Evolutionary conservation across 495 filamentous ascomycete genomes (phyloP).

Genomic region (Podospora didyma): DNA sequence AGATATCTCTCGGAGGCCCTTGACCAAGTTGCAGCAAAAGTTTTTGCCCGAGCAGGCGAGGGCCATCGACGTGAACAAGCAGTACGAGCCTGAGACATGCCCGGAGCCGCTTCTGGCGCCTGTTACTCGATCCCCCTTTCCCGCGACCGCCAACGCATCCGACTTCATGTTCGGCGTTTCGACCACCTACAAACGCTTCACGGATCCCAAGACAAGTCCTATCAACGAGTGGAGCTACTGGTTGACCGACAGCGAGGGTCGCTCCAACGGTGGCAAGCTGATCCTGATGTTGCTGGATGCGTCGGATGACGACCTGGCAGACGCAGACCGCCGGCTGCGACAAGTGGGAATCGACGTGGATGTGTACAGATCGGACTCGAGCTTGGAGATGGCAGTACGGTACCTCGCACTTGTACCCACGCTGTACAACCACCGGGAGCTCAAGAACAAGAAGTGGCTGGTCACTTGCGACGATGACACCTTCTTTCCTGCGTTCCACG

Average conservation of each 20-base stretch:
- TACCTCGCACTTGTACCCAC: conserved; percentile 47
- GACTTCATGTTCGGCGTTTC: conserved; percentile 58
- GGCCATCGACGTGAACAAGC: conserved; percentile 40
- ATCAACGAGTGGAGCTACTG: conserved; percentile 57
- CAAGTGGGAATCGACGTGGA: conserved; percentile 60
- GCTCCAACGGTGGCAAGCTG: conserved; percentile 41
- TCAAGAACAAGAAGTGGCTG: conserved; percentile 57
- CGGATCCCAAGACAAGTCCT: conserved; percentile 46
- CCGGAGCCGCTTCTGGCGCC: conserved; percentile 44
- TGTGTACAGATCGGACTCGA: conserved; percentile 53
- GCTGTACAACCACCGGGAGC: conserved; percentile 52
- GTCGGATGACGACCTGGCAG: conserved; percentile 36
- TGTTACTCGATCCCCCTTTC: conserved; percentile 43
- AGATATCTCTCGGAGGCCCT: conserved; percentile 39
- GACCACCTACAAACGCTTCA: conserved; percentile 53
- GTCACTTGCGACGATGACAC: conserved; percentile 70
- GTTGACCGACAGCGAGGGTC: conserved; percentile 41
- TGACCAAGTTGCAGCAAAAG: conserved; percentile 41
- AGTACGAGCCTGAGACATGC: conserved; percentile 37
- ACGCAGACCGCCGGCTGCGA: conserved; percentile 33
- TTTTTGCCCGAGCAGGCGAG: conserved; percentile 43
- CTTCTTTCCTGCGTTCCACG: conserved; percentile 62
- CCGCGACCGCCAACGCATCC: conserved; percentile 40
- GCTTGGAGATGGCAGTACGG: conserved; percentile 52
- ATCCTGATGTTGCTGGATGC: conserved; percentile 41